Evolutionary conservation across 2,329 filamentous ascomycete genomes (phyloP), one percentile per base, ranked within the genome.

Genomic region (Alternaria rosae): DNA sequence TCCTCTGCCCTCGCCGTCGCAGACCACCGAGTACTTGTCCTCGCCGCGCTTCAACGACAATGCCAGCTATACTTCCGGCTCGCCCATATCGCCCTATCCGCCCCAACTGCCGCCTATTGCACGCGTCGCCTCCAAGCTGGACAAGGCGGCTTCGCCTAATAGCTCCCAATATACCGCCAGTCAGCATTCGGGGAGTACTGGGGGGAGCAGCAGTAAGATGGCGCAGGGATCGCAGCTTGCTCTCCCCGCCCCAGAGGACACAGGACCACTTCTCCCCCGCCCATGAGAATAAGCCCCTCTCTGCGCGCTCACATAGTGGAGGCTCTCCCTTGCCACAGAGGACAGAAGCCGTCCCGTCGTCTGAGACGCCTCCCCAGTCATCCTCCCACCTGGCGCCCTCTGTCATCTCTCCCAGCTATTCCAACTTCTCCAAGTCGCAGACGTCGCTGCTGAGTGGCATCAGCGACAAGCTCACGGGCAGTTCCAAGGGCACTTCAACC

Each of bases 61-160:
- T 66, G 69, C 70, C 35, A 74, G 70, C 69, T 62, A 71, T 60
- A 41, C 69, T 20, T 73, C 77, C 8, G 67, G 48, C 64, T 79
- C 78, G 47, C 79, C 79, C 57, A 72, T 80, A 50, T 78, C 75
- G 61, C 77, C 77, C 6, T 78, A 67, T 35, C 79, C 79, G 17
- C 79, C 79, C 13, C 72, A 76, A 55, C 71, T 81, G 21, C 79
- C 79, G 10, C 78, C 79, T 48, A 80, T 81, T 51, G 68, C 78
- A 35, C 76, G 79, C 62, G 70, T 80, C 20, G 76, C 76, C 56
- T 79, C 76, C 26, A 75, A 72, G 67, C 65, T 75, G 28, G 70
- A 76, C 50, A 70, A 66, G 54, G 57, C 68, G n/a, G 65, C 59
- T 23, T 57, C 65, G 38, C 43, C 57, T 41, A 59, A 32, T 32